phyloP scores from a whole-genome alignment of 805 yeast genomes.

The Yarrowia sp. region DNA sequence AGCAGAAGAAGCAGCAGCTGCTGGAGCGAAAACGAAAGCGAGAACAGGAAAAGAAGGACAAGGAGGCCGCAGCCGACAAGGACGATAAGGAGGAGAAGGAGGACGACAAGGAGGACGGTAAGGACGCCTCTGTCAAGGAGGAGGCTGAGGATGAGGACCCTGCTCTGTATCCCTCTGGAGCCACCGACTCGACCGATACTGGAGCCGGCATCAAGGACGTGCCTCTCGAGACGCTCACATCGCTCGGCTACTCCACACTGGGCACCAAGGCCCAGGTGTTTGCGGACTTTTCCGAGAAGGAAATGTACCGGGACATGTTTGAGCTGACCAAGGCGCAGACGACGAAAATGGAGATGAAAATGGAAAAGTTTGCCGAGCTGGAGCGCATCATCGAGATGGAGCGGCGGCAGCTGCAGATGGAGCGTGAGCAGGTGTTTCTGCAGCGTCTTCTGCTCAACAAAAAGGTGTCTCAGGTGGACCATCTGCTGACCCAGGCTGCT shows the following conservation, averaged over 20 bases:
- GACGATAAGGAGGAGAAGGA: conserved; percentile 18
- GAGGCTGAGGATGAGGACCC: conserved; percentile 6
- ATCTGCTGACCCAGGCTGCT: conserved; percentile 51
- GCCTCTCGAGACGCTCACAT: conserved; percentile 20
- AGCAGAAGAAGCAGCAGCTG: conserved; percentile 3
- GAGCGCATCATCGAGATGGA: conserved; percentile 54
- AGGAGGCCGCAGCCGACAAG: conserved; percentile 14
- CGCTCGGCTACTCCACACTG: conserved; percentile 20
- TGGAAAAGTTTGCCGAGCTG: conserved; percentile 61
- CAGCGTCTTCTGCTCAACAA: conserved; percentile 70
- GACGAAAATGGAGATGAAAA: conserved; percentile 69
- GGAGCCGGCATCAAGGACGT: conserved; percentile 22
- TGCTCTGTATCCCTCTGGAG: neutral
- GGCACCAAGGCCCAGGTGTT: conserved; percentile 28
- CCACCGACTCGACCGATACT: conserved; percentile 11
- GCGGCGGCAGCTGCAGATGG: conserved; percentile 44
- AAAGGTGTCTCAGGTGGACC: conserved; percentile 55
- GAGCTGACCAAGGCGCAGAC: conserved; percentile 69
- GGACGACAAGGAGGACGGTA: conserved; percentile 3
- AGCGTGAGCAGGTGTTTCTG: conserved; percentile 49
- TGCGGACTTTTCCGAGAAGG: conserved; percentile 64
- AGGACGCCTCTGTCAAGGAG: conserved; percentile 17
- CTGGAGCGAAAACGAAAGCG: conserved; percentile 12
- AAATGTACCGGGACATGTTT: conserved; percentile 54
- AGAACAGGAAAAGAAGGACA: conserved; percentile 33